Evolutionary conservation across 1,139 yeast species (phyloP).

Genomic region (Candida freyschussii): DNA sequence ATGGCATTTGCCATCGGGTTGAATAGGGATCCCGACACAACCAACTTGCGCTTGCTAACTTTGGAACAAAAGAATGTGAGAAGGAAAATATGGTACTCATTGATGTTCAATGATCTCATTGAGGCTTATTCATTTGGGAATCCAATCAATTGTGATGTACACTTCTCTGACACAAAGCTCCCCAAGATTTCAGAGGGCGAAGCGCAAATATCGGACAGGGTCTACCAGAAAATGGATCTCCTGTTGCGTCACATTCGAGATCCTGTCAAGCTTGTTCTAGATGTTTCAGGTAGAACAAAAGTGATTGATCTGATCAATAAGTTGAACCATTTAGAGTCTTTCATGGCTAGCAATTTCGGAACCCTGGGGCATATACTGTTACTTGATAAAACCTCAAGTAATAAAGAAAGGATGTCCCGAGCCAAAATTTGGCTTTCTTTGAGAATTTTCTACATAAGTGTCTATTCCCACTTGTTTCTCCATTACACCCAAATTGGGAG

Average conservation of each 20-base stretch:
- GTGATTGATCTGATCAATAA: constrained; percentile 3
- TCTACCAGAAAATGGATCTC: not conserved
- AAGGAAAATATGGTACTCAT: constrained; percentile 9
- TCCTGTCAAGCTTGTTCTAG: constrained; percentile 1
- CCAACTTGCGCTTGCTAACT: constrained; percentile 1
- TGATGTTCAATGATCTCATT: constrained; percentile 6
- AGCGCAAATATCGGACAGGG: not conserved
- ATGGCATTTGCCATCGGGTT: constrained; percentile 48
- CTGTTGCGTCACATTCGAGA: constrained; percentile 1
- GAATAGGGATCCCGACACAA: too few relatives aligned
- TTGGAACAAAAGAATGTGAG: constrained; percentile 5
- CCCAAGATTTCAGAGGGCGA: constrained; percentile 2
- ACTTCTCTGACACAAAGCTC: constrained; percentile 7
- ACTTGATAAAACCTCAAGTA: not conserved
- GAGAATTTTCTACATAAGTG: constrained; percentile 4
- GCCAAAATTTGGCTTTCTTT: constrained; percentile 4
- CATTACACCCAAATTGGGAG: constrained; percentile 4
- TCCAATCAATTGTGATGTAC: constrained; percentile 7
- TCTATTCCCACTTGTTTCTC: constrained; percentile 5
- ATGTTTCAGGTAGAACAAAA: constrained; percentile 5
- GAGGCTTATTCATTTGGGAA: constrained; percentile 10
- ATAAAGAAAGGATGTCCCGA: not conserved
- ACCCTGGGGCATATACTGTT: not conserved
- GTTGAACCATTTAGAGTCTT: constrained; percentile 4
- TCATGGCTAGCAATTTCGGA: not conserved